Evolutionary conservation across 1,139 yeast genomes (phyloP).

Genomic region (Yamadazyma trypodendri): DNA sequence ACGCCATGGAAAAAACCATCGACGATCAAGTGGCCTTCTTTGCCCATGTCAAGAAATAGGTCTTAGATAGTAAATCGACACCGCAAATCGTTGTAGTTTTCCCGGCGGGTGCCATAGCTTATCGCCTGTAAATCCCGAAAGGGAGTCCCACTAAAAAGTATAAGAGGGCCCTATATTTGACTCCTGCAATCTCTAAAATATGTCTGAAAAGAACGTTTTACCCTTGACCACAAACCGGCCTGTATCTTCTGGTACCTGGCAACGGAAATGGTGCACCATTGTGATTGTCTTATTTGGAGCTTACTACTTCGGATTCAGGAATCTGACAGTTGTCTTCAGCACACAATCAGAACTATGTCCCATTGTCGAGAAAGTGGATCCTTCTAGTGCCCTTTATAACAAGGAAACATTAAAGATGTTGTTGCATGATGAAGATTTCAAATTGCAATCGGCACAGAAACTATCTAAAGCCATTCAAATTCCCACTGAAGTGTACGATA

Average conservation of each 20-base stretch:
- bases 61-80: not conserved
- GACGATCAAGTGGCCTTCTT: slow-evolving; percentile 50
- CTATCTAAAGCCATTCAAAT: slow-evolving; percentile 57
- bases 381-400: slow-evolving; percentile 21
- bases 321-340: no score
- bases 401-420: slow-evolving; percentile 25
- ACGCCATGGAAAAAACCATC: slow-evolving; percentile 70
- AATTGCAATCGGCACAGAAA: slow-evolving; percentile 38
- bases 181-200: not conserved
- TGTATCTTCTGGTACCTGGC: not conserved
- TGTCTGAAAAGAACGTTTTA: slow-evolving; percentile 1
- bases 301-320: no score
- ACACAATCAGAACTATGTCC: slow-evolving; percentile 26
- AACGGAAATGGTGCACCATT: not conserved
- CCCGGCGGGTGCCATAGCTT: not conserved
- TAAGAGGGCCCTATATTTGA: not conserved
- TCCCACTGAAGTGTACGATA: slow-evolving; percentile 64
- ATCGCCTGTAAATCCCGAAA: not conserved
- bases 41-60: slow-evolving; percentile 3
- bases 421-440: slow-evolving; percentile 38
- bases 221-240: not conserved
- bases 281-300: not conserved
- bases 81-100: not conserved
- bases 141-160: not conserved
- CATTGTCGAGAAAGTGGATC: slow-evolving; percentile 30